Base-by-base conservation (phyloP, 2,329 filamentous ascomycete species). In the Zopfia rhizophila region DNA sequence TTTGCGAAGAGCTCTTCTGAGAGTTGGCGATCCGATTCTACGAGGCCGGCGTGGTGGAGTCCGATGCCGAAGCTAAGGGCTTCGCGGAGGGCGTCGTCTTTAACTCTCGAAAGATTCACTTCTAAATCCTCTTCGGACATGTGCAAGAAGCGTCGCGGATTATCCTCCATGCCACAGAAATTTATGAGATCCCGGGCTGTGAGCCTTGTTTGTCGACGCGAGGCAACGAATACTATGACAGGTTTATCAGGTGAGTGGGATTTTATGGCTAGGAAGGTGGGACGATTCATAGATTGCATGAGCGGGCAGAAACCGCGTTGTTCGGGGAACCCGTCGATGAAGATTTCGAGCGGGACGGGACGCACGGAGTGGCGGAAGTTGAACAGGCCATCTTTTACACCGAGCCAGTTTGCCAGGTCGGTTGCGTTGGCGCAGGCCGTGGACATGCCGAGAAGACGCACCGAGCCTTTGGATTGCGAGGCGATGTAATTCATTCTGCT, bases 271-370 rank as follows among this genome's bases (percentile, higher is more conserved):
- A 97, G 77, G 73, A 97, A 99, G 0, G 94, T 97, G 2, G 94
- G 94, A 5, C 94, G 83, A 66, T 99, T 99, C 94, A 99, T 99
- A 0, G 91, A 96, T 73, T 97, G 93, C 94, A 99, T 99, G 56
- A 99, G 75, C 0, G 94, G 91, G 62, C 93, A 97, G 76, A 99
- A 99, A 0, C 94, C 94, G 48, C 93, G 84, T 58, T 94, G 88
- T 65, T 97, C 91, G 0, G 94, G 92, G 68, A 99, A 99, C 0
- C 94, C 95, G 68, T 99, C 94, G 57, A 99, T 99, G 72, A 90
- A 99, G 30, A 97, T 90, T 69, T 99, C 93, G 27, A 99, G 74
- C 0, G 95, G 94, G 7, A 99, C 95, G 2, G 95, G 94, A 17
- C 94, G 90, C 24, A 99, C 95, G 0, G 92, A 97, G 67, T 99